Evolutionary conservation across 73 alveolate genomes (phyloP), one percentile per base, ranked within the genome.

Genomic region (Blepharisma stoltei): DNA sequence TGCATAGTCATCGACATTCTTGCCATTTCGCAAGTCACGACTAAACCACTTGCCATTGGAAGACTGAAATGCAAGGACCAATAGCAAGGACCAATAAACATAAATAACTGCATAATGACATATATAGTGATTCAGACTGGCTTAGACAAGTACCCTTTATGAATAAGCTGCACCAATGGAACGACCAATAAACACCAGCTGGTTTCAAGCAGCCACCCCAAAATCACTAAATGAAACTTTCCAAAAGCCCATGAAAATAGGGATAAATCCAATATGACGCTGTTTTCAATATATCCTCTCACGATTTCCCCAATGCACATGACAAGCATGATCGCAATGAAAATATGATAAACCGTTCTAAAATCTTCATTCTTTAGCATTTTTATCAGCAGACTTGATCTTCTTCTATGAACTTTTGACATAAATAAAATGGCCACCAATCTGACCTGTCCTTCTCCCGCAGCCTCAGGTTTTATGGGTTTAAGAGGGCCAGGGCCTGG

Each of bases 1-100:
- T 92, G 96, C 76, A 84, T 86, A 68, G 90, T 92, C 95, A 92
- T 87, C 37, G 84, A 75, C 83, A 85, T 71, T 78, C 98, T 71
- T 4, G 93, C 92, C 89, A 87, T 85, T 81, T 92, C 98, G 71
- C 92, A 82, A 65, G 88, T 67, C 5, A 91, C 85, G 21, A 91
- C 83, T 78, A 89, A 52, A 14, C 89, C 92, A 47, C 92, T 78
- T 4, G 91, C 94, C 54, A 90, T 82, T 38, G 89, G 87, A 47
- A 79, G 85, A n/a, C 69, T 68, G 54, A 67, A 55, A 54, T 84
- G 41, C 49, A 54, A 60, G 84, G 87, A 83, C 9, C 68, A 23
- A 6, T 7, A 20, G 20, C 81, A 44, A 14, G 88, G 83, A 37
- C 78, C 65, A 18, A 50, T 41, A 38, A 67, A 69, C 81, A 82